A percentile compares a stretch with the other conserved stretches of the same genome.
Conservation (phyloP, 768 basidiomycete species). For the Podaxis sp. region DNA sequence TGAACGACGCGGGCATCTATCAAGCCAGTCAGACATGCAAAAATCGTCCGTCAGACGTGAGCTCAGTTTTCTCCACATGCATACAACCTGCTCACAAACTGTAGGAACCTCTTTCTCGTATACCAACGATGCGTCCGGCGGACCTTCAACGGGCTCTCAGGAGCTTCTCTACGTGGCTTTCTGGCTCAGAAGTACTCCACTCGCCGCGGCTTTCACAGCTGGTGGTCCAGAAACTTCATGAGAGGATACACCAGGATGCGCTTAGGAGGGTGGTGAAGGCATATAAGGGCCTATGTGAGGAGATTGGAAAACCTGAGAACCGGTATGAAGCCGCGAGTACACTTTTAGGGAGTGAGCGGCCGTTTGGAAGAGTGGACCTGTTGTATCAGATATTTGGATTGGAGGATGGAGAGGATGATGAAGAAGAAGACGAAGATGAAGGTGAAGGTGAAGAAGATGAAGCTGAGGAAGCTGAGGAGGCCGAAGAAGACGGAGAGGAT, state of each 20-base stretch:
- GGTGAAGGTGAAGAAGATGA: no score
- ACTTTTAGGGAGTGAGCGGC: no score
- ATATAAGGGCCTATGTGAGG: conserved; percentile 41
- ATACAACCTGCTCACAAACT: background rate
- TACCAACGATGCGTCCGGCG: conserved; percentile 64
- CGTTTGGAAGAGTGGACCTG: no score
- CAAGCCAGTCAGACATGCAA: conserved; percentile 45
- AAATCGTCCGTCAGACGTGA: conserved; percentile 39
- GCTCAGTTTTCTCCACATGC: conserved; percentile 17
- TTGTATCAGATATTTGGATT: no score
- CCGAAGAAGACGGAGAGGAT: background rate
- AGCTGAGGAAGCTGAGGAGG: background rate
- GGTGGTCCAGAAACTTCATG: conserved; percentile 62
- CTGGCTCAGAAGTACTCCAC: conserved; percentile 72
- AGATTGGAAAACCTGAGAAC: no score
- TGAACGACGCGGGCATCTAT: conserved; percentile 54
- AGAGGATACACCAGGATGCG: conserved; percentile 74
- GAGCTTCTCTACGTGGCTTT: conserved; percentile 83
- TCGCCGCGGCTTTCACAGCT: conserved; percentile 79
- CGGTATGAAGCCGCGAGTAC: no score
- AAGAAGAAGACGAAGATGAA: no score
- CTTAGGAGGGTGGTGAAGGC: conserved; percentile 61
- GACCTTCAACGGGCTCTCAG: conserved; percentile 62
- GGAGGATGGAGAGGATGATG: no score
- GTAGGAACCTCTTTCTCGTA: conserved; percentile 72